Base-by-base conservation (phyloP, 2,329 filamentous ascomycete genomes). In the Neofusicoccum cordaticola region DNA sequence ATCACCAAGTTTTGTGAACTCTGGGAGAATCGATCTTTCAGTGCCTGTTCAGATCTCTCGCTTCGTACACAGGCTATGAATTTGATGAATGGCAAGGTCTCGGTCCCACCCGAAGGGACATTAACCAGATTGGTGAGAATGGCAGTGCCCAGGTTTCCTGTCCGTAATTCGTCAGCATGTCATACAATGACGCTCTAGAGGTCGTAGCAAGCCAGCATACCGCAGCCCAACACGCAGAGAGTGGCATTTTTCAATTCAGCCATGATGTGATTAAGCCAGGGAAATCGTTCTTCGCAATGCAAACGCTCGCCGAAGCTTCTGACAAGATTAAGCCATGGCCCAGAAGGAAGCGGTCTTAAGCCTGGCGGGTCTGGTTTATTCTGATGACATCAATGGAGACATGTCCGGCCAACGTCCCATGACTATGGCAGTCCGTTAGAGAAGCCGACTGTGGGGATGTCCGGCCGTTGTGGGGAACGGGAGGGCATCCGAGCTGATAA, bases 51-150 rank as follows among this genome's bases (percentile, higher is more conserved):
- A 0, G 80, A 82, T 8, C 44, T 65, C 60, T 74, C 66, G 65
- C 77, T 81, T 27, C 76, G 74, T 0, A 83, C 80, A 15, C 79
- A 82, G 34, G 79, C 80, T 48, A 79, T 76, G 67, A 78, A 81
- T 2, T 62, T 69, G 5, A 63, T 68, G 60, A 78, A 78, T 5
- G 60, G 64, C n/a, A 60, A 47, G n/a, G 65, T 42, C 2, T 62
- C 17, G 34, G 57, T 57, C 2, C 65, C 56, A 60, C 66, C 53
- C 39, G 63, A 45, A 53, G 67, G 31, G n/a, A 66, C 68, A 22
- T 69, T 69, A 44, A 78, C 58, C 19, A 80, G 63, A 27, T 74
- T 74, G 64, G 71, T 70, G 17, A 80, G 66, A 31, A 80, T 79
- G 15, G 78, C 73, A 2, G 71, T 74, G 35, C 77, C 77, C 39